Percentiles rank a stretch among this genome's conserved stretches.
Conservation (phyloP, 2,329 filamentous ascomycete species). For the Harringtonia aguacate region DNA sequence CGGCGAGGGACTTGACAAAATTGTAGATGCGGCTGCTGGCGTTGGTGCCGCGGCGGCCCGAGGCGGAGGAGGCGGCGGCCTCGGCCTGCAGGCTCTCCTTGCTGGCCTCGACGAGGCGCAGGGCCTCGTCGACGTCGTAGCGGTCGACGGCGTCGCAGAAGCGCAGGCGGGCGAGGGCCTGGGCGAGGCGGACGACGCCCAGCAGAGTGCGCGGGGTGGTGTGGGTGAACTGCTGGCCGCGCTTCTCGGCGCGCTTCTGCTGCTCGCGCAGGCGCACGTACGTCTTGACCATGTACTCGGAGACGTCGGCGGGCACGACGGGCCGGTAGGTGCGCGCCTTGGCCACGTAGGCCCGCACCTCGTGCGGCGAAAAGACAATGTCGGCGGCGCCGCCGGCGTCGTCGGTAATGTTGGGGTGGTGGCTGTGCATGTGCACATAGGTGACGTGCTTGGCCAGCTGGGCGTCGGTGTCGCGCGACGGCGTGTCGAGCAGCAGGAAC, state of each 20-base stretch:
- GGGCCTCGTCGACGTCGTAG: constrained; percentile 91
- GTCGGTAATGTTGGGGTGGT: constrained; percentile 64
- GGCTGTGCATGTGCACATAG: constrained; percentile 93
- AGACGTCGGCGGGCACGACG: constrained; percentile 71
- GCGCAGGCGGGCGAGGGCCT: constrained; percentile 83
- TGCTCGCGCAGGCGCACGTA: constrained; percentile 91
- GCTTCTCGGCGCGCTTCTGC: constrained; percentile 82
- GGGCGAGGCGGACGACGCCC: constrained; percentile 83
- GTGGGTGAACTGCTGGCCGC: constrained; percentile 86
- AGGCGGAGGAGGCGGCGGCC: constrained; percentile 43
- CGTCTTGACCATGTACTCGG: constrained; percentile 93
- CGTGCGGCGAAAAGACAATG: constrained; percentile 80
- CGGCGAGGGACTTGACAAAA: constrained; percentile 78
- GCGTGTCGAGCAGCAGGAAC: constrained; percentile 93
- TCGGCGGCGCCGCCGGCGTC: constrained; percentile 18
- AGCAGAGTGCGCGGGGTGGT: constrained; percentile 89
- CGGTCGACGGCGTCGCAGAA: constrained; percentile 78
- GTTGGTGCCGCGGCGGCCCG: constrained; percentile 53
- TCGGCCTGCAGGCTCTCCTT: constrained; percentile 83
- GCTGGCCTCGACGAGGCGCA: constrained; percentile 83
- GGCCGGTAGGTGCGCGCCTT: constrained; percentile 85
- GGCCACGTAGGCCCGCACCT: constrained; percentile 93
- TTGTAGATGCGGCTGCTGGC: constrained; percentile 90
- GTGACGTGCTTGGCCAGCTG: constrained; percentile 93
- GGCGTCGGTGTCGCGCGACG: constrained; percentile 78